Percentiles rank a stretch among this genome's conserved stretches.
Conservation (phyloP, 1,284 basidiomycete genomes). For the Heliocybe sulcata region DNA sequence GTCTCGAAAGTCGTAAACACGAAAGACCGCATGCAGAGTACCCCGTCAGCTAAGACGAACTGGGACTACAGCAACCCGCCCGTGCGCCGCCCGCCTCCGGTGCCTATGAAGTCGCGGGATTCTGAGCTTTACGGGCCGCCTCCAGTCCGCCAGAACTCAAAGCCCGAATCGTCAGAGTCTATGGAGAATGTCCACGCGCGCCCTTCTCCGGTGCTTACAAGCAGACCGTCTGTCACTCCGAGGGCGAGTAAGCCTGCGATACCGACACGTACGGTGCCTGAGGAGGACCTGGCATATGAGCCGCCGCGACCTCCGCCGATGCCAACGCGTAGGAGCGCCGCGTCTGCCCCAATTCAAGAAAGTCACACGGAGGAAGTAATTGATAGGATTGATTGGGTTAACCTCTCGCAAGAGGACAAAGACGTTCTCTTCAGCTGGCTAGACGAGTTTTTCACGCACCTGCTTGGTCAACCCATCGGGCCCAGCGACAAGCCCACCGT, state of each 20-base stretch:
- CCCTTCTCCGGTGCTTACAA: background rate
- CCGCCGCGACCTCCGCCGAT: slow-evolving; percentile 9
- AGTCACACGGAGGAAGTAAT: background rate
- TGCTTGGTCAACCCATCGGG: slow-evolving; percentile 17
- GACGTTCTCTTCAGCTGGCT: slow-evolving; percentile 66
- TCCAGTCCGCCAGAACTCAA: background rate
- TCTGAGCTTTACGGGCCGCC: background rate
- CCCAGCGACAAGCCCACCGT: background rate
- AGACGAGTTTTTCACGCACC: slow-evolving; percentile 67
- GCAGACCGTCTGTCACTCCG: background rate
- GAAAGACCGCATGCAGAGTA: slow-evolving; percentile 49
- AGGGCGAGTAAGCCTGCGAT: background rate
- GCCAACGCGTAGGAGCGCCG: slow-evolving; percentile 11
- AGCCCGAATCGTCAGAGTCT: background rate
- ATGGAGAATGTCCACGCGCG: background rate
- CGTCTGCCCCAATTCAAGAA: background rate
- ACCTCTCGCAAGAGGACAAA: slow-evolving; percentile 61
- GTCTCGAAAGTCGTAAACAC: slow-evolving; percentile 45
- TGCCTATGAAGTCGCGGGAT: slow-evolving; percentile 16
- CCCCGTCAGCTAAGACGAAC: slow-evolving; percentile 49
- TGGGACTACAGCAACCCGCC: slow-evolving; percentile 42
- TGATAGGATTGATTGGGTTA: slow-evolving; percentile 55
- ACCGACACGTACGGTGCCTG: background rate
- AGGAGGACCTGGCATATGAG: background rate
- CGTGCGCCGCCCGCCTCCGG: slow-evolving; percentile 18